phyloP scores from a whole-genome alignment of 2,329 filamentous ascomycete genomes.

The Plectosphaerella sp. region DNA sequence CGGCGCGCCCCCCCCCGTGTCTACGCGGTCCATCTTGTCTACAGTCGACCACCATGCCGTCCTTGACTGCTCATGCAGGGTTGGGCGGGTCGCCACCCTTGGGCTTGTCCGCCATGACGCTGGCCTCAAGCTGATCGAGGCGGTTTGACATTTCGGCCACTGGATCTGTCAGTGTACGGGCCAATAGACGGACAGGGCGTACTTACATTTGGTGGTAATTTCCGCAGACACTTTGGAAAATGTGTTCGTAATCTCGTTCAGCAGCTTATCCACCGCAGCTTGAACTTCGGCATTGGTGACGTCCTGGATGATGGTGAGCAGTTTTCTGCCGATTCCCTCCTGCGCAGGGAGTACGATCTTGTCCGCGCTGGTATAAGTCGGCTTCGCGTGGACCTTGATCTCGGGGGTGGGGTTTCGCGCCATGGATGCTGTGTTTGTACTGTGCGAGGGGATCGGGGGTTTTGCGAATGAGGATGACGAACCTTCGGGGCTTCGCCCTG shows the following conservation, averaged over 20 bases:
- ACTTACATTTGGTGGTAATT: constrained; percentile 81
- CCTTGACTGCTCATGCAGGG: constrained; percentile 15
- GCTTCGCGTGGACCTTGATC: too few relatives aligned
- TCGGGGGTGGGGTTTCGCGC: too few relatives aligned
- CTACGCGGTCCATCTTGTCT: too few relatives aligned
- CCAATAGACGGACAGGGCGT: background rate
- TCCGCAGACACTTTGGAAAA: constrained; percentile 82
- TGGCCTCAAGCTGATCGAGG: constrained; percentile 76
- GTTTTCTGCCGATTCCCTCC: background rate
- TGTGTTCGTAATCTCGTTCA: constrained; percentile 80
- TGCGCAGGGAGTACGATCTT: too few relatives aligned
- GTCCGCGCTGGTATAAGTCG: too few relatives aligned
- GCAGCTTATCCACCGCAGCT: constrained; percentile 77
- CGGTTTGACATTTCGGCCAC: constrained; percentile 93
- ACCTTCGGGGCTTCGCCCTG: too few relatives aligned
- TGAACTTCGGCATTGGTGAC: constrained; percentile 59
- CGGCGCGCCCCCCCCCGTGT: too few relatives aligned
- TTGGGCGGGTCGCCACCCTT: constrained; percentile 32
- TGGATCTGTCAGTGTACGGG: constrained; percentile 27
- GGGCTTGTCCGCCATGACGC: constrained; percentile 56
- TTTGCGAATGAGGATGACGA: too few relatives aligned
- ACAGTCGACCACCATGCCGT: too few relatives aligned
- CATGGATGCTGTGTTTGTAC: too few relatives aligned
- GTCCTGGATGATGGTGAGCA: constrained; percentile 30
- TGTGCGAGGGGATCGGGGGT: too few relatives aligned